Base-by-base conservation (phyloP, 129 eudicot genomes). In the Escallonia rubra region DNA sequence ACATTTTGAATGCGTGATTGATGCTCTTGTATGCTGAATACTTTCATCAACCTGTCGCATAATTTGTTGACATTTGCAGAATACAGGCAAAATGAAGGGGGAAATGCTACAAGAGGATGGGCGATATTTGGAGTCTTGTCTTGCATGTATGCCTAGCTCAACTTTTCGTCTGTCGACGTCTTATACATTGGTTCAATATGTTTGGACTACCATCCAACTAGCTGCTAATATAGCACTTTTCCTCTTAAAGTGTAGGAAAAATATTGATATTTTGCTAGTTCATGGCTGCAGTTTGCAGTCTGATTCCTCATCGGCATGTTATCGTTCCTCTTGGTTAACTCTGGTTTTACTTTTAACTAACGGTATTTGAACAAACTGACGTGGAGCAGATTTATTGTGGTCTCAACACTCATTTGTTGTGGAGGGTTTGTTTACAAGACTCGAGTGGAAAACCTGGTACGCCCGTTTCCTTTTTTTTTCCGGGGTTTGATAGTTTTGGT, bases 371-470 rank as follows among this genome's bases (percentile, higher is more conserved):
- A 65, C 48, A 62, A 59, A 43, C n/a, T 79, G 50, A 6, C 12
- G 10, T 73, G 81, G 74, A 67, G 78, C 87, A 91, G 97, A 81
- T 85, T 83, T 62, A 66, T 83, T 64, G 90, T 83, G 40, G 46
- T 65, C 55, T 81, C 87, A 34, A 85, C 85, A 23, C 73, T 88
- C 41, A 67, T 81, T 53, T 91, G 96, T 72, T 76, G 87, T 64
- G 96, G 97, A 72, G 94, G 96, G 57, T 86, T 91, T 76, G 51
- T 91, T 54, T 88, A 91, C 76, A 85, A 85, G 79, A 79, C 82
- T 65, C 84, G 81, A 75, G 76, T 81, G 11, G 78, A 78, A 73
- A 88, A 78, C 76, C 95, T 72, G 86, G 97, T 88, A 86, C 12
- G 75, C 16, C 61, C 43, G n/a, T 39, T 42, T 11, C 10, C 46